Percentiles rank a stretch among this genome's conserved stretches.
phyloP scores from a whole-genome alignment of 1,284 basidiomycete species.

The Taiwanofungus camphoratus region DNA sequence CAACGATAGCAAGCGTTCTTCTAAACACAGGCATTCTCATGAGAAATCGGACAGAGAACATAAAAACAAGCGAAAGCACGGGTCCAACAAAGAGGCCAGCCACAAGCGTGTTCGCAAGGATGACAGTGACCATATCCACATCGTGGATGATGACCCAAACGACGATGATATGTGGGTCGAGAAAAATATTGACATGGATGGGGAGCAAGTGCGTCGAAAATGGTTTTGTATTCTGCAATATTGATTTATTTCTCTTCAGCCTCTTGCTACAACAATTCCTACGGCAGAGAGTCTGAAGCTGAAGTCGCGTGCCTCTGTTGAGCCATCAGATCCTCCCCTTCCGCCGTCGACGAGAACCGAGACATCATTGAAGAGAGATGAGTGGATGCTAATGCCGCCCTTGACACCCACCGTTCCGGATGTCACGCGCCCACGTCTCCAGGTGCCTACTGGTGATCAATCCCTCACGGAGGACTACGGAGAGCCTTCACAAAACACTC shows the following conservation, averaged over 20 bases:
- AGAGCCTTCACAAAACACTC: constrained; percentile 43
- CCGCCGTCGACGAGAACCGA: constrained; percentile 41
- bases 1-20: constrained; percentile 19
- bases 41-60: constrained; percentile 35
- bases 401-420: constrained; percentile 22
- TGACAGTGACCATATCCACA: constrained; percentile 30
- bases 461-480: constrained; percentile 70
- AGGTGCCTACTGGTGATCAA: constrained; percentile 35
- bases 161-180: constrained; percentile 81
- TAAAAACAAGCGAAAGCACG: constrained; percentile 46
- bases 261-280: constrained; percentile 70
- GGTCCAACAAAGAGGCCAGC: constrained; percentile 35
- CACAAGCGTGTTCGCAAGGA: constrained; percentile 33
- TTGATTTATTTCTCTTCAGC: constrained; percentile 32
- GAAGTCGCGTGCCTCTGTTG: constrained; percentile 48
- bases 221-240: constrained; percentile 5
- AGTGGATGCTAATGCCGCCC: constrained; percentile 82
- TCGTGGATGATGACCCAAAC: constrained; percentile 64
- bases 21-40: constrained; percentile 33
- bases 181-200: constrained; percentile 78
- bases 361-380: constrained; percentile 62
- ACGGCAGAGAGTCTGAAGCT: constrained; percentile 69
- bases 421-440: constrained; percentile 15
- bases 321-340: constrained; percentile 38
- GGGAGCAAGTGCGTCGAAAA: constrained; percentile 51